A percentile compares a stretch with the other conserved stretches of the same genome.
Evolutionary conservation across 75 land plant genomes (phyloP).

Genomic region (Pinus albicaulis): DNA sequence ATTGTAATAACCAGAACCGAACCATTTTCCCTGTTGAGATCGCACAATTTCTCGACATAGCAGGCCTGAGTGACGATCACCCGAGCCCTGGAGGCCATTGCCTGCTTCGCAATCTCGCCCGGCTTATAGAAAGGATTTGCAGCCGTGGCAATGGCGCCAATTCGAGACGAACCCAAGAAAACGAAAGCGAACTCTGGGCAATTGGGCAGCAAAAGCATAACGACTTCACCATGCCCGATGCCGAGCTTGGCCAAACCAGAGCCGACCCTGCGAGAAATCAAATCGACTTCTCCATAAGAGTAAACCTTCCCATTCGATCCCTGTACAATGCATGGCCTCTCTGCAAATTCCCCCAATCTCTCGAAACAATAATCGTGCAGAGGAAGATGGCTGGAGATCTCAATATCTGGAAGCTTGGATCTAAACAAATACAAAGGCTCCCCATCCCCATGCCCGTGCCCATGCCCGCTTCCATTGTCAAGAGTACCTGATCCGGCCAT

Average conservation of each 20-base stretch:
- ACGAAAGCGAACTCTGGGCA: slow-evolving; percentile 58
- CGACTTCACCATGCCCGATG: slow-evolving; percentile 43
- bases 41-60: slow-evolving; percentile 41
- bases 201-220: slow-evolving; percentile 76
- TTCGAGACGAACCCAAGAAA: slow-evolving; percentile 55
- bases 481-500: too few relatives aligned
- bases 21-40: neutral
- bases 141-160: slow-evolving; percentile 61
- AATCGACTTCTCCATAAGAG: slow-evolving; percentile 53
- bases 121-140: slow-evolving; percentile 82
- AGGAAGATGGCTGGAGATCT: slow-evolving; percentile 49
- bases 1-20: slow-evolving; percentile 23
- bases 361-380: slow-evolving; percentile 69
- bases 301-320: slow-evolving; percentile 32
- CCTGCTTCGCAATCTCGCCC: slow-evolving; percentile 64
- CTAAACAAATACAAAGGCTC: slow-evolving; percentile 12
- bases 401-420: slow-evolving; percentile 74
- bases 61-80: slow-evolving; percentile 49
- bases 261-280: slow-evolving; percentile 34
- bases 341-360: slow-evolving; percentile 16
- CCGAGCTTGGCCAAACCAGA: slow-evolving; percentile 50
- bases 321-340: slow-evolving; percentile 55
- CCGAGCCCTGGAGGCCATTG: slow-evolving; percentile 31
- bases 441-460: too few relatives aligned
- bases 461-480: too few relatives aligned